Evolutionary conservation across 2,329 filamentous ascomycete species (phyloP), one percentile per base, ranked within the genome.

Genomic region (Plenodomus biglobosus): DNA sequence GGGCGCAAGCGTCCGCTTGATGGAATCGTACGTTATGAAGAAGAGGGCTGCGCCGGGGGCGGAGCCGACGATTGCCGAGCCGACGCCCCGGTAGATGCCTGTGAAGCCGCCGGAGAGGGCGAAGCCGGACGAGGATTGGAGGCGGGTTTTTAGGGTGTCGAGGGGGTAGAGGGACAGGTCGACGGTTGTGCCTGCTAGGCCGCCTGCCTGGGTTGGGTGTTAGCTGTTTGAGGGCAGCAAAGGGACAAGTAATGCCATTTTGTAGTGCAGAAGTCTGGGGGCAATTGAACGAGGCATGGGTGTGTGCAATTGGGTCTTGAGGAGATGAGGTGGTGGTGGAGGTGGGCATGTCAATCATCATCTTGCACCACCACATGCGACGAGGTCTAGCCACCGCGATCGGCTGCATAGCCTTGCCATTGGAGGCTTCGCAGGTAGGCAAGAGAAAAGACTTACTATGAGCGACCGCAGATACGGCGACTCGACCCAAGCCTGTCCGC

Each of bases 101-200:
- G 81, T 82, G 80, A 97, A 92, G 66, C 92, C 92, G 68, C 94
- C 92, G 2, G 86, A 85, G 46, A 87, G 80, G 67, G 90, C 84
- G 78, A 96, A 91, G 71, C 87, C 85, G 47, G 80, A 71, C 40
- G 82, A 82, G 55, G 91, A 90, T 77, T 99, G 94, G 6, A 99
- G 89, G 15, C 94, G 91, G 37, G 95, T 99, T 77, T 99, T 99
- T 69, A 99, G 86, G 0, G 94, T 99, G 81, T 99, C 95, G 79
- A 99, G 90, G 0, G 94, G 94, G 78, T 89, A 99, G 69, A 99
- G 89, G 46, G 91, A 91, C 66, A 96, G 86, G 82, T 99, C 94
- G 73, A 97, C 94, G 13, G 92, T 95, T 40, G 94, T 94, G 69
- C 94, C 94, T 59, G 94, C 94, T 59, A 96, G 78, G 67, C 86